These are phyloP conservation scores for Chaetomium fimeti DNA, from an alignment of 495 filamentous ascomycete species.

Conservation along the genomic window DNA sequence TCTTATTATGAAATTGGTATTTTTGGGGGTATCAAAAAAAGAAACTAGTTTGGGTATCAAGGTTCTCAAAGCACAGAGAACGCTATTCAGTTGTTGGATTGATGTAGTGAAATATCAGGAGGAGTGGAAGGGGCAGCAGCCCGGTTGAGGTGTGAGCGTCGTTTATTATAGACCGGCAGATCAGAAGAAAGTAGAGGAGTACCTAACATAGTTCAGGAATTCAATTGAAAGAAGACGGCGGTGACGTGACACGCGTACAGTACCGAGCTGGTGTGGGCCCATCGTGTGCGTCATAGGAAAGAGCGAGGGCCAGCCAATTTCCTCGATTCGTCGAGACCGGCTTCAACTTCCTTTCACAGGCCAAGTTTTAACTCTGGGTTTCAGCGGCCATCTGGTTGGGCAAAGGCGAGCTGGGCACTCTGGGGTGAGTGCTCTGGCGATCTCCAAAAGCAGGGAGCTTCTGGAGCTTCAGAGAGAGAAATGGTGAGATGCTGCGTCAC, in stretches of 20 bases:
- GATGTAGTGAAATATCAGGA: not conserved
- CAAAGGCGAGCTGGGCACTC: too few species aligned
- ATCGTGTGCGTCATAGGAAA: conserved; percentile 26
- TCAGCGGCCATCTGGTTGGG: too few species aligned
- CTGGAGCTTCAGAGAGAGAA: too few species aligned
- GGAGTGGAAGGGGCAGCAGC: not conserved
- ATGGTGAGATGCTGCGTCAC: too few species aligned
- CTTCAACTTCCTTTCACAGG: not conserved
- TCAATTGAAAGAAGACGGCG: not conserved
- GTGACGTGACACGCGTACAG: conserved; percentile 20
- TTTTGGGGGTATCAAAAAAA: conserved; percentile 27
- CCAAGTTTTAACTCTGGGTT: not conserved
- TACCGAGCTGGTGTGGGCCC: conserved; percentile 4
- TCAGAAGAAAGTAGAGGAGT: not conserved
- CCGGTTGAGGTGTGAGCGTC: conserved; percentile 1
- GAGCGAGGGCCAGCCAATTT: conserved; percentile 13
- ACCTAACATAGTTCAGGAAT: not conserved
- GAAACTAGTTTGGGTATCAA: conserved; percentile 20
- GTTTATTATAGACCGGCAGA: conserved; percentile 15
- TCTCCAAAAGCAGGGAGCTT: not conserved
- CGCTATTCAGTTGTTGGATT: not conserved
- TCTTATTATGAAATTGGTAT: conserved; percentile 14
- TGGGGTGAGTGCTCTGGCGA: not conserved
- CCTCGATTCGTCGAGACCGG: conserved; percentile 13
- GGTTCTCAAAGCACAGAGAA: not conserved